Evolutionary conservation across 2,329 filamentous ascomycete species (phyloP), one percentile per base, ranked within the genome.

Genomic region (Hypocreales sp.): DNA sequence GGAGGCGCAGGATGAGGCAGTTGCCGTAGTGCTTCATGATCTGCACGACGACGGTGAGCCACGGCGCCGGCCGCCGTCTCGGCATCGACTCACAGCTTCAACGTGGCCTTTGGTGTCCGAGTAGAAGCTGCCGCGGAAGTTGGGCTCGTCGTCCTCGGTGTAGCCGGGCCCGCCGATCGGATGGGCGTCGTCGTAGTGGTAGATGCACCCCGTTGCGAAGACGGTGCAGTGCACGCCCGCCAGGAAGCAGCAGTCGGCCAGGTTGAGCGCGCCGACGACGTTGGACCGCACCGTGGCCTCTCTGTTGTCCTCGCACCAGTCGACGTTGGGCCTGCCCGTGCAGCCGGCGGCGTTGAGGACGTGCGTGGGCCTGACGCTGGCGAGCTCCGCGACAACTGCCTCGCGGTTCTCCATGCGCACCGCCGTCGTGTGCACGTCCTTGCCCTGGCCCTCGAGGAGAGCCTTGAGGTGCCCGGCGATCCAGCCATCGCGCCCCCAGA

Each of bases 241-340:
- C 36, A 64, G 51, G 40, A 55, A 67, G 50, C 72, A 78, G 46
- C 56, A 60, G 44, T 78, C 71, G 19, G 70, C 58, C 40, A 79
- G 49, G 45, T 72, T 76, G 37, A 76, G 44, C 20, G 71, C 68
- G 29, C 73, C 73, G 25, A 77, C 64, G 30, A 72, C 72, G 42
- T 79, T 79, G 46, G 67, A 74, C 32, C 72, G 62, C 44, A 78
- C 65, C 6, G 73, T 79, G 30, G 67, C 65, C 48, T 73, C 65
- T 51, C 68, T 74, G 56, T 79, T 65, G 42, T 74, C 68, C 53
- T 79, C 74, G 41, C 73, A 78, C 72, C 72, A 77, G 51, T 78
- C 73, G 45, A 77, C 71, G 37, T 78, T 79, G 35, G 72, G 72
- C 15, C 70, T 60, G 26, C 74, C 73, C 4, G 72, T 78, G 44